These are phyloP conservation scores for Mycena albidolilacea DNA, from an alignment of 768 basidiomycete species.

Conservation along the genomic window DNA sequence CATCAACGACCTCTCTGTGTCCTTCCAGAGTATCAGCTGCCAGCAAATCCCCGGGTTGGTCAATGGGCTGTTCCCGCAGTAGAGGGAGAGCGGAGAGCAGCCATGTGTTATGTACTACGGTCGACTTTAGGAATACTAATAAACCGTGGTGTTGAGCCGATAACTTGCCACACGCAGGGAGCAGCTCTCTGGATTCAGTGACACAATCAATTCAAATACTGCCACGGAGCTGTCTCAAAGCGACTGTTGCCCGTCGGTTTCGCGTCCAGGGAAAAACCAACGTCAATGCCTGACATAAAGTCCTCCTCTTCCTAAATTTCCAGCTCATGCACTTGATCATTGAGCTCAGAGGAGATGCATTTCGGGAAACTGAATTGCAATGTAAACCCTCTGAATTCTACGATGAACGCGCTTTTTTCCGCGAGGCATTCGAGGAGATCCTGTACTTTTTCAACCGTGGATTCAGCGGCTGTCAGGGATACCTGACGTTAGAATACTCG, in stretches of 20 bases:
- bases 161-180: background rate
- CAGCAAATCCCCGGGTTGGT: conserved; percentile 10
- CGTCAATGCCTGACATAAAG: conserved; percentile 16
- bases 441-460: too few relatives aligned
- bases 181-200: too few relatives aligned
- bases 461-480: too few relatives aligned
- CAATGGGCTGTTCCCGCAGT: conserved; percentile 18
- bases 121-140: background rate
- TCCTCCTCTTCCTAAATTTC: too few relatives aligned
- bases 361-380: background rate
- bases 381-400: conserved; percentile 17
- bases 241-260: background rate
- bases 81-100: background rate
- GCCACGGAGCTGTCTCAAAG: background rate
- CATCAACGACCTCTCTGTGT: conserved; percentile 1
- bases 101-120: background rate
- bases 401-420: conserved; percentile 9
- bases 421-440: conserved; percentile 8
- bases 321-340: too few relatives aligned
- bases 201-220: too few relatives aligned
- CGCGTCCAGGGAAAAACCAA: background rate
- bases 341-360: conserved; percentile 13
- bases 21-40: conserved; percentile 22
- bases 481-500: too few relatives aligned
- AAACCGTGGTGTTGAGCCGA: background rate